Base-by-base conservation (phyloP, 78 protist species). In the Dictyostelium firmibasis region DNA sequence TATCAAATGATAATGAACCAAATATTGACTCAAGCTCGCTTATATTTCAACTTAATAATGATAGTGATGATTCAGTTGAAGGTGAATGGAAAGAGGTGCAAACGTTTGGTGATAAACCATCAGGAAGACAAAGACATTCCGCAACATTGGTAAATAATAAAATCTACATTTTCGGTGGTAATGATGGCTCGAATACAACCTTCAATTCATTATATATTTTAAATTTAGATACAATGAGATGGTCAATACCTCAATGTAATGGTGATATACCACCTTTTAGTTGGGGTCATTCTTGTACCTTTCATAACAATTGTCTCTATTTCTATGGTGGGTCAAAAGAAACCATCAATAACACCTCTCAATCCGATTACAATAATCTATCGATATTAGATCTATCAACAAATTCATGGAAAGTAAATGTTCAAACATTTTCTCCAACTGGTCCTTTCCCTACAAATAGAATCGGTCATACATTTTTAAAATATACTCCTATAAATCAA, bases 201-300 rank as follows among this genome's bases (percentile, higher is more conserved):
- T 78, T 79, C 14, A 88, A 88, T 7, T 86, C 92, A 60, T 75
- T 86, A 14, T 86, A 77, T 60, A 50, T 76, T 9, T 79, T 88
- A 16, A 84, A 88, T 64, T 13, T 64, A 9, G 27, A 27, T 18
- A 79, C 86, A 27, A 43, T 35, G 93, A 76, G 47, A 44, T 88
- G 93, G 93, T 78, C 93, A 29, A 88, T 88, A 64, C 93, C 93
- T 1, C 81, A 78, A 18, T 88, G 93, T 64, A 43, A 16, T 27
- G 93, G 93, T 8, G 85, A 53, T 64, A 53, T 14, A 31, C 93
- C 93, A 64, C 85, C 86, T 14, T 57, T 75, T 13, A 64, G 77
- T 10, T 88, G 93, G 93, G 93, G 93, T 8, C 93, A 88, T 35
- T 14, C 86, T 14, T 57, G 78, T 9, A 79, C 76, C 3, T 47